Percentiles rank a stretch among this genome's conserved stretches.
These are phyloP conservation scores for Talaromyces sp. DNA, from an alignment of 2,329 filamentous ascomycete species.

Conservation along the genomic window DNA sequence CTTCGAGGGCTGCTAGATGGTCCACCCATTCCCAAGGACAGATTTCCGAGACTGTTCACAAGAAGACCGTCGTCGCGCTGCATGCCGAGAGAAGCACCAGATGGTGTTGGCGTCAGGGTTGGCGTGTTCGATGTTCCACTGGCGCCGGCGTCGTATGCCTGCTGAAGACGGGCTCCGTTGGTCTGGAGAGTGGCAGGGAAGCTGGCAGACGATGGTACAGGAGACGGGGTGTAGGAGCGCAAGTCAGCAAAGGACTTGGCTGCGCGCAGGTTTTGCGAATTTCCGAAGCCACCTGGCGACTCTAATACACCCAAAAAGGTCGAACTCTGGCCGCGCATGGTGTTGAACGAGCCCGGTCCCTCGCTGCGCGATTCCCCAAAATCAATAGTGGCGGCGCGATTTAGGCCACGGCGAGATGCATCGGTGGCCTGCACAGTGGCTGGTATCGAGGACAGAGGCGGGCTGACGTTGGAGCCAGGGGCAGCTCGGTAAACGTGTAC, in stretches of 20 bases:
- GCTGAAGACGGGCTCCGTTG: constrained; percentile 57
- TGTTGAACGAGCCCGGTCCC: constrained; percentile 64
- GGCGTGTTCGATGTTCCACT: constrained; percentile 59
- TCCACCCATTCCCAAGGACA: constrained; percentile 50
- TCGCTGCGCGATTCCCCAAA: constrained; percentile 78
- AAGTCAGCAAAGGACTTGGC: constrained; percentile 97
- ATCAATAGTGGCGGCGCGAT: constrained; percentile 93
- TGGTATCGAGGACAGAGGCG: constrained; percentile 53
- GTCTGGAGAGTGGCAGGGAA: constrained; percentile 65
- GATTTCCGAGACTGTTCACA: constrained; percentile 57
- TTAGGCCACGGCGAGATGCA: constrained; percentile 74
- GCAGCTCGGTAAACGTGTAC: constrained; percentile 72
- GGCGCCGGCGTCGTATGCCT: constrained; percentile 49
- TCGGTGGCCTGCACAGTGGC: constrained; percentile 63
- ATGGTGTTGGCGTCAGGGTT: constrained; percentile 57
- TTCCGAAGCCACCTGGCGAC: constrained; percentile 61
- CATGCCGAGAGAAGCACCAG: constrained; percentile 40
- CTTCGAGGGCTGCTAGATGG: constrained; percentile 52
- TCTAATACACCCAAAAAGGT: constrained; percentile 82
- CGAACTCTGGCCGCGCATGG: constrained; percentile 68
- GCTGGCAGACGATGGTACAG: constrained; percentile 81
- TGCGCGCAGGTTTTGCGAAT: constrained; percentile 74
- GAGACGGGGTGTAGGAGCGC: constrained; percentile 90
- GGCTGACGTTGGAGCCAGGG: constrained; percentile 50
- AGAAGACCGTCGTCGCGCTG: constrained; percentile 54